A percentile compares a stretch with the other conserved stretches of the same genome.
Evolutionary conservation across 495 filamentous ascomycete genomes (phyloP).

Genomic region (Rhypophila decipiens): DNA sequence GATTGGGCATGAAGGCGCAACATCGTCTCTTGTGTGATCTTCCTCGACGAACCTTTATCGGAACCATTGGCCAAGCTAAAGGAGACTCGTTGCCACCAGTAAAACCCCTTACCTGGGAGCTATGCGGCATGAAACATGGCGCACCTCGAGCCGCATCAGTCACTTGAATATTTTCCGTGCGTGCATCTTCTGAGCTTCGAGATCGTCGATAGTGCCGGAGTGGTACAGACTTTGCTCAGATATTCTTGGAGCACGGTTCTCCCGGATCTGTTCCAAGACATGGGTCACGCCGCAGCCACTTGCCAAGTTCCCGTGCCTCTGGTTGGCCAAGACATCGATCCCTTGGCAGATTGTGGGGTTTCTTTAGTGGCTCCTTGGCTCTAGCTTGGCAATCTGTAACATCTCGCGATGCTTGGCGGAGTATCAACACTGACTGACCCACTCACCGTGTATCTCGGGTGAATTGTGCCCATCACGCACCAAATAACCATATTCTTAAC

Average conservation of each 20-base stretch:
- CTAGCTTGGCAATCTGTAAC: slow-evolving; percentile 19
- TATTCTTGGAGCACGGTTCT: neutral
- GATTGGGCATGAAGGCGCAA: too few relatives aligned
- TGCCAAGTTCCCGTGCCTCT: neutral
- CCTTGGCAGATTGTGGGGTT: neutral
- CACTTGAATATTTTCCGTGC: neutral
- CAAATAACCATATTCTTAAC: neutral
- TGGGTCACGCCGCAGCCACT: slow-evolving; percentile 3
- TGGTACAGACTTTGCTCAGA: neutral
- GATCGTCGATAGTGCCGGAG: neutral
- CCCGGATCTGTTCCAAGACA: neutral
- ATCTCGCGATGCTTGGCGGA: slow-evolving; percentile 23
- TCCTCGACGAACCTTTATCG: neutral
- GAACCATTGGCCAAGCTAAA: neutral
- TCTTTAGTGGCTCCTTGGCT: neutral
- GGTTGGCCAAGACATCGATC: slow-evolving; percentile 6
- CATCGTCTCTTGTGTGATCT: neutral
- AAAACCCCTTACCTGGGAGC: neutral
- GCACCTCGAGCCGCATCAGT: neutral
- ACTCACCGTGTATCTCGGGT: neutral
- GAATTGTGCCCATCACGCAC: neutral
- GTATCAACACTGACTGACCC: slow-evolving; percentile 24
- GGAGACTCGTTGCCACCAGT: neutral
- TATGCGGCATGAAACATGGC: neutral
- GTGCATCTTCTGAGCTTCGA: neutral